These are phyloP conservation scores for Solanum chacoense DNA, from an alignment of 305 asterid species.

Conservation along the genomic window DNA sequence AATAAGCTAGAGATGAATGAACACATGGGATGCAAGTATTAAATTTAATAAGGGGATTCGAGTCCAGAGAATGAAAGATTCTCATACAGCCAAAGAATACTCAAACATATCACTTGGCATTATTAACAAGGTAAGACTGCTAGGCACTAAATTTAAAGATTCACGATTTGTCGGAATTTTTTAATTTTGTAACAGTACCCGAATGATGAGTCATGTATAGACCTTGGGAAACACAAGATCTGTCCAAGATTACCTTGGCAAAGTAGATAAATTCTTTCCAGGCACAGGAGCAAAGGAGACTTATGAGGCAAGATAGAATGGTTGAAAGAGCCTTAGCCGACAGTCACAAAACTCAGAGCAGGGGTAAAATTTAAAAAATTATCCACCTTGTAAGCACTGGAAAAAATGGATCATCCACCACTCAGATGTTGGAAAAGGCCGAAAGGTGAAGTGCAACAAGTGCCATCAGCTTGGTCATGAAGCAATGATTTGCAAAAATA, in stretches of 20 bases:
- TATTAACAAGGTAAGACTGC: not conserved
- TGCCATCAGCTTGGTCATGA: not conserved
- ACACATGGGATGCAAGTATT: not conserved
- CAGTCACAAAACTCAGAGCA: not conserved
- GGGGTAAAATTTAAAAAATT: not conserved
- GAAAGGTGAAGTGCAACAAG: not conserved
- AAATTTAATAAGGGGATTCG: not conserved
- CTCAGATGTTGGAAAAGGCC: not conserved
- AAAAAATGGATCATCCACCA: not conserved
- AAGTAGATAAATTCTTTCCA: not conserved
- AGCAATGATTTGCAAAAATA: not conserved
- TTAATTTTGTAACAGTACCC: not conserved
- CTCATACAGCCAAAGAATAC: not conserved
- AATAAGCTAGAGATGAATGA: not conserved
- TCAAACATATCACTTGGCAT: not conserved
- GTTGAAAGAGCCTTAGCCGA: not conserved
- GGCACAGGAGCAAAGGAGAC: not conserved
- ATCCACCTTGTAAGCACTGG: not conserved
- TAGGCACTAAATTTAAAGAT: not conserved
- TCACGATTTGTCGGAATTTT: not conserved
- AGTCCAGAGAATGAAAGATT: not conserved
- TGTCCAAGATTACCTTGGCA: not conserved
- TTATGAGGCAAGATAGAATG: not conserved
- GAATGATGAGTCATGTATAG: not conserved
- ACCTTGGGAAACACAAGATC: not conserved